Evolutionary conservation across 1,284 basidiomycete species (phyloP), one percentile per base, ranked within the genome.

Genomic region (Porogramme epimiltina): DNA sequence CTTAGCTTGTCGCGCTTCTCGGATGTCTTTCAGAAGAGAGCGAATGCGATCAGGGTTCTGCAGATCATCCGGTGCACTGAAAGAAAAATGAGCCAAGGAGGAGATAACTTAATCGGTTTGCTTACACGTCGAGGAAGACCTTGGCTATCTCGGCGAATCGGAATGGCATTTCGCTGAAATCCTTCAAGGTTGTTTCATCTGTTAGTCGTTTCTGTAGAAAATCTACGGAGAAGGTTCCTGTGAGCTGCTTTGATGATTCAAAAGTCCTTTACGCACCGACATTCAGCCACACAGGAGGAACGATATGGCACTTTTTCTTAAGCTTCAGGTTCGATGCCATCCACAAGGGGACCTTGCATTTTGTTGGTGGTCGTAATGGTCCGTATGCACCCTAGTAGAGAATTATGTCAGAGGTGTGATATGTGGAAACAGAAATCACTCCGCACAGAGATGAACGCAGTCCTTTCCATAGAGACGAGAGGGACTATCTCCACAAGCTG

Each of bases 1-100:
- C 69, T 99, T 99, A 24, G 93, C 89, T 69, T 98, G 96, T 40
- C 96, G 81, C 16, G 91, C 91, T 73, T 99, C 95, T 16, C 94
- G 88, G 28, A 99, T 79, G 67, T 98, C 95, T 70, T 98, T 96
- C 37, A 99, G 79, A 2, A 98, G 71, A 2, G 87, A 84, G 1
- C 93, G 83, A 16, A 99, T 75, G 57, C 83, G 86, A 49, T 94
- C 92, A 0, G 93, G 84, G 45, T 87, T 84, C 44, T 87, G 80
- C 2, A 98, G 73, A 62, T 99, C 95, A 65, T 98, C 95, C 6
- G 91, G 78, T 0, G 96, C 95, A 0, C 95, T 98, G 62, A 15
- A 51, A 18, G 13, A 28, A 18, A 41, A n/a, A 37, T 37, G 23
- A 34, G 13, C n/a, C n/a, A n/a, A 9, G 5, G 5, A 22, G 20